These are phyloP conservation scores for Stromatinia cepivora DNA, from an alignment of 2,329 filamentous ascomycete genomes.

Conservation along the genomic window DNA sequence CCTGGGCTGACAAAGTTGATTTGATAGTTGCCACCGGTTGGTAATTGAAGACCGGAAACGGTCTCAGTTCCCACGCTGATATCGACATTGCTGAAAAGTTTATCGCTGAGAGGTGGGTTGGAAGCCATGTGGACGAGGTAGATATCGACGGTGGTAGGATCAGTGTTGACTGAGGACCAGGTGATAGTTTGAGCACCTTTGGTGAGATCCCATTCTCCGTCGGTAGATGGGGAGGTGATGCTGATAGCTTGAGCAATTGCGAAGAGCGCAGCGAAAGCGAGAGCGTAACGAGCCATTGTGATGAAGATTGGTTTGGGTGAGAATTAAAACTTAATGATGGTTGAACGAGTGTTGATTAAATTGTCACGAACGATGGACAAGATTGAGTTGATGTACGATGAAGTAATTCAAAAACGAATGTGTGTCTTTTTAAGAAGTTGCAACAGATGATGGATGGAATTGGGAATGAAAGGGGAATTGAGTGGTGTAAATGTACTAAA, in stretches of 20 bases:
- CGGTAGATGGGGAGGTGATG: slow-evolving; percentile 20
- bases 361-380: slow-evolving; percentile 20
- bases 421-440: slow-evolving; percentile 14
- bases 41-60: slow-evolving; percentile 17
- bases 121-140: slow-evolving; percentile 22
- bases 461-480: slow-evolving; percentile 9
- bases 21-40: slow-evolving; percentile 21
- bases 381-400: slow-evolving; percentile 3
- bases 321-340: slow-evolving; percentile 8
- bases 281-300: slow-evolving; percentile 23
- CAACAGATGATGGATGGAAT: slow-evolving; percentile 7
- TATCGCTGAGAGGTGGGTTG: slow-evolving; percentile 16
- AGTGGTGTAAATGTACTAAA: slow-evolving; percentile 11
- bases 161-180: slow-evolving; percentile 20
- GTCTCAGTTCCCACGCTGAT: slow-evolving; percentile 7
- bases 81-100: slow-evolving; percentile 14
- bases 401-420: slow-evolving; percentile 16
- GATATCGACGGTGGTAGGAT: slow-evolving; percentile 18
- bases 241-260: slow-evolving; percentile 24
- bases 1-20: slow-evolving; percentile 23
- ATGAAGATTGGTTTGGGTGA: background rate
- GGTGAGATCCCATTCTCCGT: slow-evolving; percentile 20
- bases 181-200: slow-evolving; percentile 18
- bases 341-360: slow-evolving; percentile 15
- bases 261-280: slow-evolving; percentile 20